Conservation (phyloP, 345 rosid species). For the Atalantia buxifolia region DNA sequence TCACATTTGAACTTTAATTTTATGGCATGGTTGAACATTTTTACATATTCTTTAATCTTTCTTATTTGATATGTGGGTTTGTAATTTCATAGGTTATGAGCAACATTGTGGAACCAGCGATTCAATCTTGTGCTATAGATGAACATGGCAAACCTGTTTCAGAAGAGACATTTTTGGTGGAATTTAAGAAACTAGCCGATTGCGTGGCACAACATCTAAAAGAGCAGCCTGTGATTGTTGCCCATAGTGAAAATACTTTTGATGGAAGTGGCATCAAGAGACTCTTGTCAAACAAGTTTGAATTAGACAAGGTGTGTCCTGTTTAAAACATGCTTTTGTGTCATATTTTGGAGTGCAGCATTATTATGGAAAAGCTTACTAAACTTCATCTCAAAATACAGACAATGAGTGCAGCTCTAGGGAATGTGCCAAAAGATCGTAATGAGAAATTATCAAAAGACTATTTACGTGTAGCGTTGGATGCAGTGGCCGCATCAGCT, state of each 20-base stretch:
- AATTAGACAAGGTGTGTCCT: slow-evolving; percentile 66
- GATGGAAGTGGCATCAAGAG: slow-evolving; percentile 82
- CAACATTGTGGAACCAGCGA: slow-evolving; percentile 68
- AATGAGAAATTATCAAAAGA: slow-evolving; percentile 68
- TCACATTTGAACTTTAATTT: neutral
- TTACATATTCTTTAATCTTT: neutral
- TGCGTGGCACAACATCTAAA: slow-evolving; percentile 67
- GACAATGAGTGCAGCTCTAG: slow-evolving; percentile 54
- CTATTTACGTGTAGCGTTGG: slow-evolving; percentile 58
- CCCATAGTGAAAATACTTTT: slow-evolving; percentile 80
- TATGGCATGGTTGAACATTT: no score
- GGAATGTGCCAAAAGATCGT: slow-evolving; percentile 59
- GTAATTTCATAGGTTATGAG: slow-evolving; percentile 53
- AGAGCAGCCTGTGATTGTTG: slow-evolving; percentile 94
- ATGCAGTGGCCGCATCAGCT: slow-evolving; percentile 69
- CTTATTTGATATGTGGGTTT: neutral
- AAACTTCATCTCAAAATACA: slow-evolving; percentile 23
- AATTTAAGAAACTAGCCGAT: slow-evolving; percentile 65
- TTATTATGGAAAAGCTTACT: neutral
- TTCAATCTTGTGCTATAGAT: slow-evolving; percentile 35
- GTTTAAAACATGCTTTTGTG: neutral
- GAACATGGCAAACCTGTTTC: slow-evolving; percentile 40
- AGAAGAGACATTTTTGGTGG: slow-evolving; percentile 55
- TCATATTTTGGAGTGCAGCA: neutral
- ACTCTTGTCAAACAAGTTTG: slow-evolving; percentile 76